Evolutionary conservation across 2,329 filamentous ascomycete species (phyloP).

Genomic region (Xylariales sp.): DNA sequence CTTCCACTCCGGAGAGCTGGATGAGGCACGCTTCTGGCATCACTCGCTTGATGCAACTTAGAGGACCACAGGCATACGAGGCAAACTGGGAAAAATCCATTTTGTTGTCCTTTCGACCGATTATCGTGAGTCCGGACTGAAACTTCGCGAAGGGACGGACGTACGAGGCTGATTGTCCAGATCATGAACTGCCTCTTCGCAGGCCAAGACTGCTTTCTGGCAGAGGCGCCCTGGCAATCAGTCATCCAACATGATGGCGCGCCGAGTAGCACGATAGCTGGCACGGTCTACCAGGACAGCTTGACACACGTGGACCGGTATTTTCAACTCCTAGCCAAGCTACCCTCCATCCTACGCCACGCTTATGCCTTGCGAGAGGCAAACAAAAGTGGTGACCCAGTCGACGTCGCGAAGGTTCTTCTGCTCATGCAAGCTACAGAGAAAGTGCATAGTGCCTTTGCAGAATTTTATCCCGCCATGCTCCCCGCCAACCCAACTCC

Average conservation of each 20-base stretch:
- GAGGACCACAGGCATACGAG: slow-evolving; percentile 4
- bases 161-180: not conserved
- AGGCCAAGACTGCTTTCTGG: slow-evolving; percentile 30
- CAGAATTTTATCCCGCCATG: slow-evolving; percentile 28
- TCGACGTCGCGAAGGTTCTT: slow-evolving; percentile 24
- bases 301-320: slow-evolving; percentile 28
- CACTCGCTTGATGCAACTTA: slow-evolving; percentile 3
- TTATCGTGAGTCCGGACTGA: slow-evolving; percentile 6
- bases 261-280: slow-evolving; percentile 18
- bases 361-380: slow-evolving; percentile 28
- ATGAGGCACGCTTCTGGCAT: slow-evolving; percentile 9
- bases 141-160: not conserved
- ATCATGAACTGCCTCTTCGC: slow-evolving; percentile 10
- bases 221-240: slow-evolving; percentile 30
- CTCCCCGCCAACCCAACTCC: slow-evolving; percentile 19
- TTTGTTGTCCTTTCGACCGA: slow-evolving; percentile 7
- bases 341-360: slow-evolving; percentile 28
- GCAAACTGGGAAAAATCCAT: slow-evolving; percentile 6
- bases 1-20: slow-evolving; percentile 6
- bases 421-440: slow-evolving; percentile 24
- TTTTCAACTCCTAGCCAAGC: slow-evolving; percentile 28
- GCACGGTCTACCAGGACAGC: slow-evolving; percentile 13
- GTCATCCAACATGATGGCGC: slow-evolving; percentile 18
- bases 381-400: slow-evolving; percentile 21
- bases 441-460: slow-evolving; percentile 25